Conservation (phyloP, 495 filamentous ascomycete genomes). For the Podospora tetraspora region DNA sequence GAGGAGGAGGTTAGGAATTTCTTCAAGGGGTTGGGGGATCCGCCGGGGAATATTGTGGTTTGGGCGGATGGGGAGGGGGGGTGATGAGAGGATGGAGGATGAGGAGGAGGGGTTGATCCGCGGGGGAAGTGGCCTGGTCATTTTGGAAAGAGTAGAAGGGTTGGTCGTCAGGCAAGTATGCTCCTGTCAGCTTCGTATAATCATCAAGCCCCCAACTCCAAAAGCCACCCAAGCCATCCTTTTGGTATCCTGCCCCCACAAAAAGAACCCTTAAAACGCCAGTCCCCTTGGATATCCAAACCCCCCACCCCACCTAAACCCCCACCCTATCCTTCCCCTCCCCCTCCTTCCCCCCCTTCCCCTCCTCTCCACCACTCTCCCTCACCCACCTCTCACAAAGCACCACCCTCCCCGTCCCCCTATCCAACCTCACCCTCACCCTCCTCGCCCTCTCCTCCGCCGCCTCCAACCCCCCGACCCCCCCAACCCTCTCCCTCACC, state of each 20-base stretch:
- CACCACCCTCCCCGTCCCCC: neutral
- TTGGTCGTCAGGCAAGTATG: neutral
- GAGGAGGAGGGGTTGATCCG: neutral
- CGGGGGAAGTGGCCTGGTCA: too few species aligned
- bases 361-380: neutral
- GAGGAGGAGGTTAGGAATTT: constrained; percentile 31
- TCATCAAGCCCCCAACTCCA: neutral
- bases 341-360: neutral
- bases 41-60: constrained; percentile 32
- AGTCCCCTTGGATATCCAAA: neutral
- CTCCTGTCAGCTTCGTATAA: neutral
- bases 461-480: neutral
- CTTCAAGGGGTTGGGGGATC: constrained; percentile 26
- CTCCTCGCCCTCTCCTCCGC: constrained; percentile 1
- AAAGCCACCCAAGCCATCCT: neutral
- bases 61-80: constrained; percentile 31
- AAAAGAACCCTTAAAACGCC: neutral
- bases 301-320: neutral
- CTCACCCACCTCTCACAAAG: neutral
- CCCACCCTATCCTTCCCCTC: neutral
- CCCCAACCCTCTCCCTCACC: constrained; percentile 2
- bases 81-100: neutral
- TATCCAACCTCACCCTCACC: constrained; percentile 3
- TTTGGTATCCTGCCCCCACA: neutral
- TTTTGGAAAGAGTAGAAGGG: neutral